Percentiles rank a stretch among this genome's conserved stretches.
These are phyloP conservation scores for Nowakowskiella sp. DNA, from an alignment of 192 early-diverging fungal genomes.

Conservation along the genomic window DNA sequence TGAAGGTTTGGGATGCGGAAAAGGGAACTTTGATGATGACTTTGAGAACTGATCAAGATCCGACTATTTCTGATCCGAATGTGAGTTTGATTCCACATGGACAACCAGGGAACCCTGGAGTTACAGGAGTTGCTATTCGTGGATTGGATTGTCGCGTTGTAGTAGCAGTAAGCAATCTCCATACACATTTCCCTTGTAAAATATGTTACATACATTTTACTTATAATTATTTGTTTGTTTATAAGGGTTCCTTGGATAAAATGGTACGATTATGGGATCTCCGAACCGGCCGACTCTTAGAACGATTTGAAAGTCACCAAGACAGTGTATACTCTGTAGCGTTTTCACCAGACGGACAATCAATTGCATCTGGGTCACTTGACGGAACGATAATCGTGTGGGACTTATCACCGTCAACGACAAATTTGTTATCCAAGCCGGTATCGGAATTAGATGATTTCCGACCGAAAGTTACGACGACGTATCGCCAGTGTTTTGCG, in stretches of 20 bases:
- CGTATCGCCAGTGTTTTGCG: constrained; percentile 39
- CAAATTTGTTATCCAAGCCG: constrained; percentile 13
- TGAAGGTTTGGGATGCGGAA: constrained; percentile 81
- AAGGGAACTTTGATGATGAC: constrained; percentile 62
- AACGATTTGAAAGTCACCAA: constrained; percentile 89
- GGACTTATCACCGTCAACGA: constrained; percentile 56
- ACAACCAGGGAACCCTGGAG: constrained; percentile 69
- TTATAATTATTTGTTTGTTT: constrained; percentile 5
- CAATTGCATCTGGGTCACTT: constrained; percentile 82
- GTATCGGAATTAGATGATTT: constrained; percentile 4
- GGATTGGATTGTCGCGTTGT: constrained; percentile 74
- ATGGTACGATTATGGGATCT: constrained; percentile 91
- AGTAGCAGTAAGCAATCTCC: constrained; percentile 49
- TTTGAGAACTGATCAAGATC: constrained; percentile 67
- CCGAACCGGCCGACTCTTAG: constrained; percentile 65
- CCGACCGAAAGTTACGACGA: constrained; percentile 26
- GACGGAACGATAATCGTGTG: constrained; percentile 90
- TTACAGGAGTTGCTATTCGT: constrained; percentile 90
- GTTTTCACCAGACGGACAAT: constrained; percentile 85
- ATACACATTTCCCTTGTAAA: not conserved
- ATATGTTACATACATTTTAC: not conserved
- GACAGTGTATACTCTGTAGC: constrained; percentile 95
- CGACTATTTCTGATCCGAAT: too few relatives aligned
- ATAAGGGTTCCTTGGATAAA: constrained; percentile 80
- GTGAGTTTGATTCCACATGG: constrained; percentile 3